Base-by-base conservation (phyloP, 805 yeast genomes). In the Saccharomycopsis lassenensis region DNA sequence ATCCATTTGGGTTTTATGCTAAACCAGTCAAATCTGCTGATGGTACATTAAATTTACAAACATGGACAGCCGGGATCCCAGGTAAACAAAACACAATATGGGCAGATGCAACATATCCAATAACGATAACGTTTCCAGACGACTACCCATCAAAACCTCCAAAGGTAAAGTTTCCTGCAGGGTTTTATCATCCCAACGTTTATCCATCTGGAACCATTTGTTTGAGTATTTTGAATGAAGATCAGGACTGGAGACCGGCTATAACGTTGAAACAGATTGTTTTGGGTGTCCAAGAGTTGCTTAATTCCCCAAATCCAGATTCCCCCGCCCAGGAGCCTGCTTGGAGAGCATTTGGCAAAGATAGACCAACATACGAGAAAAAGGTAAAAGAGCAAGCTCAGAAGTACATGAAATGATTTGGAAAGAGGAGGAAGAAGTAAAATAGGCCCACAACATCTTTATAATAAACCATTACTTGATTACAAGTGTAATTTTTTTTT, bases 251-350 rank as follows among this genome's bases (percentile, higher is more conserved):
- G 99, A 74, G 95, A 52, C 98, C 99, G 1, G 95, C 95, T 6
- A 81, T 89, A 47, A 83, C 94, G 11, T 59, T 89, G 47, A 86
- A 84, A 52, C 94, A 89, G 54, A 79, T 91, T 40, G 77, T 81
- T 2, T 62, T 86, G 43, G 99, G 98, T 4, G 76, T 91, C 35
- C 99, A 91, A 58, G 95, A 87, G 56, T 66, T 91, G 37, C 64
- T 91, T 43, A 83, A 81, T 51, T 69, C 76, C 24, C 99, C 99
- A 24, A 91, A 91, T 54, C 94, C 94, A 16, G 77, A 77, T 44
- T 86, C 96, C 0, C 98, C 98, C 2, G 98, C 98, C 0, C 98
- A 91, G 59, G 91, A 85, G 47, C 94, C 94, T 3, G 97, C 98
- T 2, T 91, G 87, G 84, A 78, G 78, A 56, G 84, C 89, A 1